A percentile compares a stretch with the other conserved stretches of the same genome.
Conservation (phyloP, 169 alveolate genomes). For the Cryptosporidium viatorum region DNA sequence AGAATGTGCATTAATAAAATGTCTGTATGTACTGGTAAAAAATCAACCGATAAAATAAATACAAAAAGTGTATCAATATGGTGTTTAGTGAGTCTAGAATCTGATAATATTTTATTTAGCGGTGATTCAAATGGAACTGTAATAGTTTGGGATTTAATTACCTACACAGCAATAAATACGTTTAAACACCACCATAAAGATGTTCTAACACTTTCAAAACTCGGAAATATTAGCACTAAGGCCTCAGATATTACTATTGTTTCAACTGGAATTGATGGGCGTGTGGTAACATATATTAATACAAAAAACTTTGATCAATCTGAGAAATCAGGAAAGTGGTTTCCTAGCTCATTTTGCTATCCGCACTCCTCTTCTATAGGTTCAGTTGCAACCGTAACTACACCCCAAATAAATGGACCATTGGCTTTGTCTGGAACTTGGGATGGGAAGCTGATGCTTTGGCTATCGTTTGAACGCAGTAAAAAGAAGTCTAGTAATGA, state of each 20-base stretch:
- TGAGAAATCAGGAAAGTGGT: constrained; percentile 17
- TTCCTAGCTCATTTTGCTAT: constrained; percentile 55
- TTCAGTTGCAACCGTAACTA: constrained; percentile 30
- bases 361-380: constrained; percentile 24
- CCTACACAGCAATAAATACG: constrained; percentile 56
- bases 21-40: constrained; percentile 66
- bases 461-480: constrained; percentile 38
- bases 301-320: background rate
- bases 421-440: constrained; percentile 55
- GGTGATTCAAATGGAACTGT: constrained; percentile 75
- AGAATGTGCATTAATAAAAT: constrained; percentile 33
- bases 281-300: constrained; percentile 61
- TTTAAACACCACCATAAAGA: constrained; percentile 58
- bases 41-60: background rate
- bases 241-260: constrained; percentile 2
- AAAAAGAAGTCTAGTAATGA: background rate
- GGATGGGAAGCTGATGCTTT: constrained; percentile 66
- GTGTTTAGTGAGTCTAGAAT: constrained; percentile 48
- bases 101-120: constrained; percentile 54
- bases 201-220: constrained; percentile 49
- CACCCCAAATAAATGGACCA: constrained; percentile 54
- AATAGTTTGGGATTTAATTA: constrained; percentile 47
- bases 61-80: constrained; percentile 26
- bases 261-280: constrained; percentile 67
- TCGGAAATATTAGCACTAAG: background rate